Evolutionary conservation across 2,329 filamentous ascomycete genomes (phyloP), one percentile per base, ranked within the genome.

Genomic region (Diplodia corticola): DNA sequence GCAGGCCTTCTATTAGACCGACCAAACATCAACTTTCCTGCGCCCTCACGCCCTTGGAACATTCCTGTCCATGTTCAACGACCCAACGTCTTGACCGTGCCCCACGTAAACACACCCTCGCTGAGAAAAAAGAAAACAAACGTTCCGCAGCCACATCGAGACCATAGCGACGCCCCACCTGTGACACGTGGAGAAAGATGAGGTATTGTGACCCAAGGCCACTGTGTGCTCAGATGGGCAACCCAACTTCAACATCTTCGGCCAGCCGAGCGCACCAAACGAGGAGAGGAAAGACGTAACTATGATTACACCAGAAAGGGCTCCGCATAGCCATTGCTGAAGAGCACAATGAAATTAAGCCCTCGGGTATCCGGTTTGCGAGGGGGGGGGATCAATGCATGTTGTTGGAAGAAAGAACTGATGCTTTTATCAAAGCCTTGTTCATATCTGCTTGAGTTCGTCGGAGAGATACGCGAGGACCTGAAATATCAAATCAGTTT

Each of bases 381-480:
- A 44, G 13, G 5, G 13, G 15, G 7, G 17, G 24, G n/a, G n/a
- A n/a, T n/a, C 54, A 44, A 24, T 13, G 24, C 9, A 44, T 17
- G 12, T 40, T 22, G 30, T 17, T 44, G 33, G 13, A 37, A 44
- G 33, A 46, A 60, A 30, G 24, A 28, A 26, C 55, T 17, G 24
- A 48, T 46, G 5, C 26, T n/a, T 26, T 44, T 17, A 26, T 28
- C 20, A 28, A 15, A 9, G 7, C n/a, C 20, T 13, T 35, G 6
- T 55, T 65, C 64, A 69, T 48, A 66, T 57, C 46, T 59, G 50
- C 44, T 30, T 59, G n/a, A 69, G 46, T 51, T 69, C 66, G 3
- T 50, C 66, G 20, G 53, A 51, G 26, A 69, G 66, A 10, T 68
- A 69, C 22, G 66, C 59, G 30, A 69, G 63, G 24, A 69, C 68